Evolutionary conservation across 1,284 basidiomycete species (phyloP).

Genomic region (Ustilago lituana): DNA sequence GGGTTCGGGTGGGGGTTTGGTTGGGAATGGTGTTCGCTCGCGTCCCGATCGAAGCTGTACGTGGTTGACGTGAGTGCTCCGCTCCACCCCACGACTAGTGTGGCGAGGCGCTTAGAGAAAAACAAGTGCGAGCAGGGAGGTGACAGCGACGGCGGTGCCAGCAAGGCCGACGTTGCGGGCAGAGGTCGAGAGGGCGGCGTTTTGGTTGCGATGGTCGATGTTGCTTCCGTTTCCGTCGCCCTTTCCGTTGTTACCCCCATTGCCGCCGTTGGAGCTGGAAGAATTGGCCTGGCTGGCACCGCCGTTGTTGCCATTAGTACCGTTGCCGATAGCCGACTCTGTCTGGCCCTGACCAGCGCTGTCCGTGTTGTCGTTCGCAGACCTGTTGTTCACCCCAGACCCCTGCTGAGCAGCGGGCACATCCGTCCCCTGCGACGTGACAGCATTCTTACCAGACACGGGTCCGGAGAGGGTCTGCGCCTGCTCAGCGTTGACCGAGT

Average conservation of each 20-base stretch:
- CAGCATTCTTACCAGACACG: conserved; percentile 40
- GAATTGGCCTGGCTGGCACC: conserved; percentile 20
- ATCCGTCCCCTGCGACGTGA: conserved; percentile 45
- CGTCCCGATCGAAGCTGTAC: conserved; percentile 11
- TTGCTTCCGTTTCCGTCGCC: conserved; percentile 17
- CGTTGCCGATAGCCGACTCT: conserved; percentile 26
- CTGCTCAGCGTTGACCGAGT: conserved; percentile 11
- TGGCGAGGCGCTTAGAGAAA: no score
- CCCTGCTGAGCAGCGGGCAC: conserved; percentile 44
- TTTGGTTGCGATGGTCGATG: conserved; percentile 28
- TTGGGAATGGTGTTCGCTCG: neutral
- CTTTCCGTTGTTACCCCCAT: conserved; percentile 8
- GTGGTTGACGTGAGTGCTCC: conserved; percentile 17
- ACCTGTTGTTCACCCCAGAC: conserved; percentile 31
- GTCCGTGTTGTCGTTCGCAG: conserved; percentile 36
- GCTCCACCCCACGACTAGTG: neutral
- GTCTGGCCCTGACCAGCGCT: conserved; percentile 28
- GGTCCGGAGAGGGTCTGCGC: conserved; percentile 38
- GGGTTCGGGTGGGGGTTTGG: neutral
- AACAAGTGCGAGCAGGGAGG: conserved; percentile 16
- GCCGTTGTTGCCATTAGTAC: conserved; percentile 31
- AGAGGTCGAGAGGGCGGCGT: conserved; percentile 7
- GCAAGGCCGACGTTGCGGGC: neutral
- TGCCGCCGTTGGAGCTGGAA: neutral
- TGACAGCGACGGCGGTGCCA: conserved; percentile 3